phyloP scores from a whole-genome alignment of 495 filamentous ascomycete genomes.

The Podospora australis region DNA sequence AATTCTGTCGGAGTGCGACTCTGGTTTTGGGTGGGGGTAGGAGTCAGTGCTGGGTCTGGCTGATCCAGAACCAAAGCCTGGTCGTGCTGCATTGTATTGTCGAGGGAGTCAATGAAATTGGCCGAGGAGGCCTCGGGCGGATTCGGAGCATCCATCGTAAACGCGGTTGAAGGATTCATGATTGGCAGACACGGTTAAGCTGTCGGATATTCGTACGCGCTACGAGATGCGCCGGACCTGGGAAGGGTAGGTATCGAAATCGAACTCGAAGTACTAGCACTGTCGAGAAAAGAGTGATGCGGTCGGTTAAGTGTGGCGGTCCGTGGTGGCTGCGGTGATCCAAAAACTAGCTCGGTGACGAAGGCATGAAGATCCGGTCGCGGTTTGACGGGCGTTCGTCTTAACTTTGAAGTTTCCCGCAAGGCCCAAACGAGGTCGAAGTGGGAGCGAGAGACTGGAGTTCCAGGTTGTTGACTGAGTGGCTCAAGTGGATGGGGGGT shows the following conservation, averaged over 20 bases:
- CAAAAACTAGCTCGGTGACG: slow-evolving; percentile 21
- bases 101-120: slow-evolving; percentile 46
- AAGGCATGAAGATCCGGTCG: slow-evolving; percentile 26
- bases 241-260: slow-evolving; percentile 2
- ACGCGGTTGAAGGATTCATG: neutral
- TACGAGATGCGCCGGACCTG: neutral
- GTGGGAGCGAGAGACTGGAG: too few species aligned
- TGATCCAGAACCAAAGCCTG: slow-evolving; percentile 8
- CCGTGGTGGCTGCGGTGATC: slow-evolving; percentile 12
- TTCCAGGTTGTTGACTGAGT: too few species aligned
- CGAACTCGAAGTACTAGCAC: neutral
- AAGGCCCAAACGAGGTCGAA: too few species aligned
- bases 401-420: too few species aligned
- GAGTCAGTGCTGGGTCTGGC: neutral
- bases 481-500: neutral
- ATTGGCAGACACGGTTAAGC: neutral
- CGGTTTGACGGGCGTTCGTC: neutral
- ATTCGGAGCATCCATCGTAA: slow-evolving; percentile 46
- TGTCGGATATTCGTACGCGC: too few species aligned
- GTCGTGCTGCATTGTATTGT: slow-evolving; percentile 46
- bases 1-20: slow-evolving; percentile 24
- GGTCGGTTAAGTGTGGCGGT: neutral
- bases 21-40: slow-evolving; percentile 2
- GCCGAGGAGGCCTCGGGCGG: slow-evolving; percentile 40
- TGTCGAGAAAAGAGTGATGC: slow-evolving; percentile 1